Percentiles rank a stretch among this genome's conserved stretches.
These are phyloP conservation scores for Hyparrhenia diplandra DNA, from an alignment of 176 grass and related monocot species.

Conservation along the genomic window DNA sequence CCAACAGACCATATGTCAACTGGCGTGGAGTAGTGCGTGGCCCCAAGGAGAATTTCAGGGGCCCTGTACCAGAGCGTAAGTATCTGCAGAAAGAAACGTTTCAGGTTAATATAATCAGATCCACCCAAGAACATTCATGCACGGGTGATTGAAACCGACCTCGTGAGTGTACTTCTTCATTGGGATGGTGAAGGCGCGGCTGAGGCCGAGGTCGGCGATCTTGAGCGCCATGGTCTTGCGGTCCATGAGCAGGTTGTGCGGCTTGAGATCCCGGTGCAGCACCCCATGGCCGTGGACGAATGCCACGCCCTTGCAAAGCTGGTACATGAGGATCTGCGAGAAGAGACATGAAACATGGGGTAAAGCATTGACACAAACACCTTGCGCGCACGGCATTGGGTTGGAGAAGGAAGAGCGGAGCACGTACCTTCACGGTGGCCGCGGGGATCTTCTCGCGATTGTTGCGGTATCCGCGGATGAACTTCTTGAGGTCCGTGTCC, in stretches of 20 bases:
- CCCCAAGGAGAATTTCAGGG: slow-evolving; percentile 85
- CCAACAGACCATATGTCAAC: slow-evolving; percentile 98
- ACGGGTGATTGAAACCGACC: slow-evolving; percentile 18
- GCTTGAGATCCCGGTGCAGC: slow-evolving; percentile 90
- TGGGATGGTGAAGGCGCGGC: slow-evolving; percentile 72
- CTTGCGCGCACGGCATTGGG: not conserved
- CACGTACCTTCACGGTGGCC: slow-evolving; percentile 54
- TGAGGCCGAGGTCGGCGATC: slow-evolving; percentile 94
- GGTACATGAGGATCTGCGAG: slow-evolving; percentile 92
- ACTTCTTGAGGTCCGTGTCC: slow-evolving; percentile 99
- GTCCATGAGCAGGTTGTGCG: slow-evolving; percentile 98
- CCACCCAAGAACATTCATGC: not conserved
- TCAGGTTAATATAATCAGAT: not conserved
- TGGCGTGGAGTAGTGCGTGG: slow-evolving; percentile 82
- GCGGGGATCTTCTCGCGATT: slow-evolving; percentile 59
- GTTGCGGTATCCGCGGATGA: slow-evolving; percentile 68
- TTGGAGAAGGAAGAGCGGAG: not conserved
- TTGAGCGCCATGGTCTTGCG: slow-evolving; percentile 89
- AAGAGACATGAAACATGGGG: not conserved
- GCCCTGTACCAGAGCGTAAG: slow-evolving; percentile 99
- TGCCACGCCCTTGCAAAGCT: slow-evolving; percentile 86
- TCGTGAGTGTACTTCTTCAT: slow-evolving; percentile 98
- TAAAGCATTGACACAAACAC: slow-evolving; percentile 15
- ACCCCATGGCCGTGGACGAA: slow-evolving; percentile 86
- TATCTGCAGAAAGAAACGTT: slow-evolving; percentile 53